Base-by-base conservation (phyloP, 2,329 filamentous ascomycete species). In the Pestalotiopsis sp. region DNA sequence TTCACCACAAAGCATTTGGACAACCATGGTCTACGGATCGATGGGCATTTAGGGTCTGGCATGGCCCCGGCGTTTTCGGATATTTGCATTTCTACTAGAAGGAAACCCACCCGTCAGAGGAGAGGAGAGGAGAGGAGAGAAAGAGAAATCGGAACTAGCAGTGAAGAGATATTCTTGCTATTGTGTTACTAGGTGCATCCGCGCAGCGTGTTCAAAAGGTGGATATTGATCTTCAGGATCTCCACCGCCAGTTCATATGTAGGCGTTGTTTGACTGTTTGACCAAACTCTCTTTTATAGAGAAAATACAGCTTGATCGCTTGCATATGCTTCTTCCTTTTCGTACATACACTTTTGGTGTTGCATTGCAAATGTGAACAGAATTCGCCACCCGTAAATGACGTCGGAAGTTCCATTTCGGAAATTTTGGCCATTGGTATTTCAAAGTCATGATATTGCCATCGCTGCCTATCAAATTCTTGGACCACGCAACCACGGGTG, bases 1-100 rank as follows among this genome's bases (percentile, higher is more conserved):
- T 27, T 36, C 27, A 59, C 57, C 45, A 52, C 61, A 23, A 31
- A 45, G 40, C 40, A 45, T 64, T 49, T 23, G 61, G 61, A 64
- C 14, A 45, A 13, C 40, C 40, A 64, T 31, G 7, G 36, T 49
- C 40, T 23, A 49, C 20, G 61, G 61, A 52, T 38, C 17, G 40
- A 20, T 25, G 40, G 61, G 40, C 38, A 45, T 45, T 64, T 49
- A 20, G 25, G 61, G 61, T 20, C 61, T 64, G 61, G 61, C 61
- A 64, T 64, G 61, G 40, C 40, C 61, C 38, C 61, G 61, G 61
- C 61, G 61, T 64, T 64, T 67, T 65, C 52, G 36, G 59, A 23
- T 38, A 17, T 17, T 52, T 52, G 13, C 7, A 52, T 52, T 52
- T n/a, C 20, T n/a, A 52, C 17, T 52, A 52, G 45, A 52, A n/a